phyloP scores from a whole-genome alignment of 2,329 filamentous ascomycete species.

The Fusarium sp. region DNA sequence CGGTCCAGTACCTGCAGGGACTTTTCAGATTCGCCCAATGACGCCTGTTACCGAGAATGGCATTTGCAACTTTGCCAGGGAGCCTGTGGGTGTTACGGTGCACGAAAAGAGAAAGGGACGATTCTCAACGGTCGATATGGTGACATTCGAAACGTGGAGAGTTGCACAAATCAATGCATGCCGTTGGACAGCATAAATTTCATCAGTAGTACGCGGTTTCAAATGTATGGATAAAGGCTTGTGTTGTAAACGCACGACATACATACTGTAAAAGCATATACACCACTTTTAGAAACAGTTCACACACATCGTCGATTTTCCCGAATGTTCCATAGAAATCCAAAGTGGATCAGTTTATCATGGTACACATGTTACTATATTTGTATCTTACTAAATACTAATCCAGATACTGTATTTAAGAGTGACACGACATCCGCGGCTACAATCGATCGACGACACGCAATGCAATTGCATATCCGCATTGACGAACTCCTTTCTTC shows the following conservation, averaged over 20 bases:
- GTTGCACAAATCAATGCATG: constrained; percentile 17
- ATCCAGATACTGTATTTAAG: constrained; percentile 15
- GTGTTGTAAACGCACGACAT: neutral
- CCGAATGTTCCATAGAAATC: constrained; percentile 13
- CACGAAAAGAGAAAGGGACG: constrained; percentile 7
- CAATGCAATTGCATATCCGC: constrained; percentile 28
- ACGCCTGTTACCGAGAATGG: constrained; percentile 28
- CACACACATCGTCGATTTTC: neutral
- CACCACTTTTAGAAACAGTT: neutral
- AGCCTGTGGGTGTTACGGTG: constrained; percentile 19
- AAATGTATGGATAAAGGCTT: neutral
- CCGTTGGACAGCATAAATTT: constrained; percentile 3
- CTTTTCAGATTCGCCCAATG: constrained; percentile 25
- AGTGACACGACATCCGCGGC: constrained; percentile 5
- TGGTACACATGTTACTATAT: constrained; percentile 7
- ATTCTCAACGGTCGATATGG: constrained; percentile 17
- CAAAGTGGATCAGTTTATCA: constrained; percentile 6
- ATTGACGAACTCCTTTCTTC: constrained; percentile 17
- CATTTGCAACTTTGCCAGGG: constrained; percentile 17
- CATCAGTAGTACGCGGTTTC: neutral
- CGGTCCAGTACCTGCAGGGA: constrained; percentile 32
- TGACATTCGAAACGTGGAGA: constrained; percentile 3
- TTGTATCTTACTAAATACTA: neutral
- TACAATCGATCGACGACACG: constrained; percentile 25
- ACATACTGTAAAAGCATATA: neutral